These are phyloP conservation scores for Rubia peregrina DNA, from an alignment of 305 asterid genomes.

Conservation along the genomic window DNA sequence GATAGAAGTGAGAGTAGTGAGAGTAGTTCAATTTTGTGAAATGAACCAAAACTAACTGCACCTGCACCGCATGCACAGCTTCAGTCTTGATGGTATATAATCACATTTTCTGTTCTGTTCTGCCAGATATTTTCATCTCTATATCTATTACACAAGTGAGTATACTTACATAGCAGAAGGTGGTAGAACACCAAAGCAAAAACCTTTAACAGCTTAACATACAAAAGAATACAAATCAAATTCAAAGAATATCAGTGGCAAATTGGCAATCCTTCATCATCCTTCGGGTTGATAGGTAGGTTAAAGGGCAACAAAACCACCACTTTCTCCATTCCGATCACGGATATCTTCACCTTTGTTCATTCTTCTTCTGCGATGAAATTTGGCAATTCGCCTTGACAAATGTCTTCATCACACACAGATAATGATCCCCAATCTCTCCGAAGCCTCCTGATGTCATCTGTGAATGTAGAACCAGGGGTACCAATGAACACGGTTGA, in stretches of 20 bases:
- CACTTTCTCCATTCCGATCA: neutral
- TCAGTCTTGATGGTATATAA: neutral
- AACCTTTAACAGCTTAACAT: neutral
- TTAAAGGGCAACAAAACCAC: neutral
- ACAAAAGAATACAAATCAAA: conserved; percentile 18
- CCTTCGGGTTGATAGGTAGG: neutral
- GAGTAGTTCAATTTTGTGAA: neutral
- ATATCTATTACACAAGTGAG: neutral
- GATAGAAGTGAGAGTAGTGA: neutral
- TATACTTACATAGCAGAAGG: conserved; percentile 5
- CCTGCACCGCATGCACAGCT: neutral
- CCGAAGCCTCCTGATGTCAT: conserved; percentile 81
- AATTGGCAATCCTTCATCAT: neutral
- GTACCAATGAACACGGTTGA: conserved; percentile 81
- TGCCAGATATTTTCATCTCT: neutral
- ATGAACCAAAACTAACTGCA: neutral
- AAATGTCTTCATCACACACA: conserved; percentile 71
- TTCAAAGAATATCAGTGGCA: conserved; percentile 14
- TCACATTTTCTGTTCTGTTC: neutral
- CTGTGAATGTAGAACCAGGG: conserved; percentile 96
- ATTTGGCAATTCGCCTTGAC: conserved; percentile 74
- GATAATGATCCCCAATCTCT: conserved; percentile 91
- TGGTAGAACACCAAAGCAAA: neutral
- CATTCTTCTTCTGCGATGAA: conserved; percentile 69
- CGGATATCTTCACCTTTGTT: conserved; percentile 12